phyloP scores from a whole-genome alignment of 352 stramenopile genomes.

The Globisporangium splendens region DNA sequence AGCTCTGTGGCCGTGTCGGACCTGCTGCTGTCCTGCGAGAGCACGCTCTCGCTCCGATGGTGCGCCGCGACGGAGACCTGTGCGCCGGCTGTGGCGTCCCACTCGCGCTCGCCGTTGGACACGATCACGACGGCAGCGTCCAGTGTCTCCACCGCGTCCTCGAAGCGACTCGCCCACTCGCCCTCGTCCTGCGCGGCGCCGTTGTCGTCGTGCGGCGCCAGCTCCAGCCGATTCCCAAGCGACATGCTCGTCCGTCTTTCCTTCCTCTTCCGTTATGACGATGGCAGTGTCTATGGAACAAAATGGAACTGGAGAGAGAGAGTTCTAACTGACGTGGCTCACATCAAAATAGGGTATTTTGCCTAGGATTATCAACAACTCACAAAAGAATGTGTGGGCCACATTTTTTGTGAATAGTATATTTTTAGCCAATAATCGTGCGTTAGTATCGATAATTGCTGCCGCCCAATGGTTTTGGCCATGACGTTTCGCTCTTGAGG shows the following conservation, averaged over 20 bases:
- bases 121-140: constrained; percentile 1
- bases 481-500: constrained; percentile 13
- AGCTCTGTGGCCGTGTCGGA: constrained; percentile 25
- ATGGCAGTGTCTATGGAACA: too few species aligned
- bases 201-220: constrained; percentile 17
- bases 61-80: constrained; percentile 19
- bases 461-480: constrained; percentile 19
- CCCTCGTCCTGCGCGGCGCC: constrained; percentile 29
- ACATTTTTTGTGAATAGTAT: neutral
- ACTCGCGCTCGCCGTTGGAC: constrained; percentile 10
- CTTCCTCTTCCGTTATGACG: constrained; percentile 2
- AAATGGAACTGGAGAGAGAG: too few species aligned
- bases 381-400: neutral
- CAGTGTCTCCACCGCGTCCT: constrained; percentile 7
- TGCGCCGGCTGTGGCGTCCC: constrained; percentile 15
- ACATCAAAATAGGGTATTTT: too few species aligned
- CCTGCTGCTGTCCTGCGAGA: constrained; percentile 15
- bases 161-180: constrained; percentile 43
- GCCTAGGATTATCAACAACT: neutral
- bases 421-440: constrained; percentile 41
- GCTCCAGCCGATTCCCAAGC: constrained; percentile 24
- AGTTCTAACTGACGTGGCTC: too few species aligned
- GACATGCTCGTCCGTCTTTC: constrained; percentile 24
- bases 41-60: constrained; percentile 6
- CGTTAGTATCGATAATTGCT: constrained; percentile 9